Percentiles rank a stretch among this genome's conserved stretches.
Evolutionary conservation across 352 stramenopile species (phyloP).

Genomic region (Phytophthora litchii): DNA sequence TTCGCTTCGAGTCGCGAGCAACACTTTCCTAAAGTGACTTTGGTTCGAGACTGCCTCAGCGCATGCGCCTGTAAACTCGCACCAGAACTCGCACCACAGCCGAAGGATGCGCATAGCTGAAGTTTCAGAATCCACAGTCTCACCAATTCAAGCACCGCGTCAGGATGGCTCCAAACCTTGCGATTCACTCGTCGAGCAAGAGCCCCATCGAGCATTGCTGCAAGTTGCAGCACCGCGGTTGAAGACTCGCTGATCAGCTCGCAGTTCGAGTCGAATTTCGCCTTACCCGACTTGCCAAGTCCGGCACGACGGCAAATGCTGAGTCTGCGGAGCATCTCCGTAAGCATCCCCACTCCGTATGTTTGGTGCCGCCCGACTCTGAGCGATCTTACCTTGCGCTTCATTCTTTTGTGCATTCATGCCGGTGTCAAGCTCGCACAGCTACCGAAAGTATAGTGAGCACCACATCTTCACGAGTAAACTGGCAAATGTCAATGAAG

Average conservation of each 20-base stretch:
- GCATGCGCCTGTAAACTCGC: slow-evolving; percentile 11
- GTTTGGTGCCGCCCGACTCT: slow-evolving; percentile 21
- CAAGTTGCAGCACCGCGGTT: slow-evolving; percentile 13
- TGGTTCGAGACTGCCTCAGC: slow-evolving; percentile 2
- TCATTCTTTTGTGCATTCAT: slow-evolving; percentile 12
- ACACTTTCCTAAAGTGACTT: no score
- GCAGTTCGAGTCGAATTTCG: no score
- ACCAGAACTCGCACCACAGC: slow-evolving; percentile 11
- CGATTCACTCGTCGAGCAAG: slow-evolving; percentile 14
- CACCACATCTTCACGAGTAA: slow-evolving; percentile 5
- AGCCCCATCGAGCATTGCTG: slow-evolving; percentile 9
- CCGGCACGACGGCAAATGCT: slow-evolving; percentile 3
- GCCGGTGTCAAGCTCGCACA: slow-evolving; percentile 16
- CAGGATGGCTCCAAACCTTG: slow-evolving; percentile 7
- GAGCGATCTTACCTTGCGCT: slow-evolving; percentile 18
- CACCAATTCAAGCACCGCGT: not conserved
- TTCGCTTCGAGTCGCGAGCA: no score
- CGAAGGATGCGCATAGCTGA: slow-evolving; percentile 17
- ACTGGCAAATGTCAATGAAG: slow-evolving; percentile 1
- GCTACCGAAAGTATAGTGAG: slow-evolving; percentile 22
- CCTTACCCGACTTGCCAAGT: not conserved
- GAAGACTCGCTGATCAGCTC: slow-evolving; percentile 1
- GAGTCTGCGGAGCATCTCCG: slow-evolving; percentile 17
- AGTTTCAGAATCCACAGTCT: not conserved
- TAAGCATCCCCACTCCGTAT: slow-evolving; percentile 14